Base-by-base conservation (phyloP, 306 rosid genomes). In the Oemleria cerasiformis region DNA sequence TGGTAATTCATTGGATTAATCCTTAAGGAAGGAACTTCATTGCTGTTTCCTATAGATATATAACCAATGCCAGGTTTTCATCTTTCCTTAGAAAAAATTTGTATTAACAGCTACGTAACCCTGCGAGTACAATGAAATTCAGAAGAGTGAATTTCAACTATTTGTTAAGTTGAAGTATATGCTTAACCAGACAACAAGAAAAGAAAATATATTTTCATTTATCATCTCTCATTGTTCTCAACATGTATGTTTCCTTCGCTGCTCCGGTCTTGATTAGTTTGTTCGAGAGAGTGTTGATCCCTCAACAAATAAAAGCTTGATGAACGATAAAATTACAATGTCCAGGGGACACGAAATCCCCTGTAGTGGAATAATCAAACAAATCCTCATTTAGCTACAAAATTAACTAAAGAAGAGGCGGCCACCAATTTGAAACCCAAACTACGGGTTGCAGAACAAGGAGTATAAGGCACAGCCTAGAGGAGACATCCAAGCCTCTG, bases 21-120 rank as follows among this genome's bases (percentile, higher is more conserved):
- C n/a, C 25, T 51, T 65, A 14, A 47, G 1, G 34, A 25, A 15
- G 21, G 57, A 66, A 66, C 57, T 47, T 44, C 54, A 44, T 65
- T 44, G 44, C 69, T 43, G 21, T 66, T 47, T 56, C 51, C 51
- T 9, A 8, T 25, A 15, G 58, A 14, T 25, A 66, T 47, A 30
- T 63, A 66, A 65, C 60, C 60, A 21, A 66, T 30, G 44, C 17
- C 44, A 66, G 44, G 56, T 66, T 66, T 23, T 21, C 2, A 36
- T 49, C 30, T 36, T 34, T 50, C 72, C 45, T 49, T 67, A 49
- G 6, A 53, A 45, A 12, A 16, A 38, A 14, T 17, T 30, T 17
- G 30, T n/a, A 10, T 39, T 49, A 34, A 50, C 38, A 67, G 48
- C 36, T 38, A 39, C 34, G 4, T 36, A 49, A 11, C 20, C 36